Percentiles rank a stretch among this genome's conserved stretches.
Evolutionary conservation across 2,329 filamentous ascomycete species (phyloP).

Genomic region (Paradendryphiella salina): DNA sequence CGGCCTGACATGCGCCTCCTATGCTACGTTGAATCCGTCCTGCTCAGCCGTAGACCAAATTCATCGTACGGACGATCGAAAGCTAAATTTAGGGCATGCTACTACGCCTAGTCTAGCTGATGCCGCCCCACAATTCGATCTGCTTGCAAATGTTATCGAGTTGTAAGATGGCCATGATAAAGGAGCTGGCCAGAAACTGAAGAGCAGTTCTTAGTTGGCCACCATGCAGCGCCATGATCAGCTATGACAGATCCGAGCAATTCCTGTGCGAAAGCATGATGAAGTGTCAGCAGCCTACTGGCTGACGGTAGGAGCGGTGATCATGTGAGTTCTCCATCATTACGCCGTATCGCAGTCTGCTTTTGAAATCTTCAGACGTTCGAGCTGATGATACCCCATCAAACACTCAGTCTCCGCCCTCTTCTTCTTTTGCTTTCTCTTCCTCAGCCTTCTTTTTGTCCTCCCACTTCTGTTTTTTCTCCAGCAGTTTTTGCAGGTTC

Average conservation of each 20-base stretch:
- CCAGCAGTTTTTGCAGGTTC: constrained; percentile 77
- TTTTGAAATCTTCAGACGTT: background rate
- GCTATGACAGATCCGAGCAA: background rate
- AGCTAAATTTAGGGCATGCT: no score
- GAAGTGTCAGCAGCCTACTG: background rate
- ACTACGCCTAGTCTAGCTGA: background rate
- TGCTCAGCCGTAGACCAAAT: no score
- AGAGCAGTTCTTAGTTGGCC: background rate
- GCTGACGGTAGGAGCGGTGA: background rate
- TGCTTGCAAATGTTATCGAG: background rate
- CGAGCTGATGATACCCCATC: background rate
- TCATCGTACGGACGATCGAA: no score
- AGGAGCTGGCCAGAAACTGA: background rate
- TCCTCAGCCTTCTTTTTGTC: constrained; percentile 62
- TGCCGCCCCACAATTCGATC: background rate
- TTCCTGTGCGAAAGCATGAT: background rate
- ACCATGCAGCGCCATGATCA: background rate
- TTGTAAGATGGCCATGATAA: background rate
- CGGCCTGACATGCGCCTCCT: no score
- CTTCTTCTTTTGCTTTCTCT: constrained; percentile 45
- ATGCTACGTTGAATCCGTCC: no score
- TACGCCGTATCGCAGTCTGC: background rate
- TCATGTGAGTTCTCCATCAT: background rate
- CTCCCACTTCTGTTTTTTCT: constrained; percentile 68
- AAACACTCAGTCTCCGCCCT: constrained; percentile 21